Evolutionary conservation across 768 basidiomycete genomes (phyloP), one percentile per base, ranked within the genome.

Genomic region (Pulveroboletus ravenelii): DNA sequence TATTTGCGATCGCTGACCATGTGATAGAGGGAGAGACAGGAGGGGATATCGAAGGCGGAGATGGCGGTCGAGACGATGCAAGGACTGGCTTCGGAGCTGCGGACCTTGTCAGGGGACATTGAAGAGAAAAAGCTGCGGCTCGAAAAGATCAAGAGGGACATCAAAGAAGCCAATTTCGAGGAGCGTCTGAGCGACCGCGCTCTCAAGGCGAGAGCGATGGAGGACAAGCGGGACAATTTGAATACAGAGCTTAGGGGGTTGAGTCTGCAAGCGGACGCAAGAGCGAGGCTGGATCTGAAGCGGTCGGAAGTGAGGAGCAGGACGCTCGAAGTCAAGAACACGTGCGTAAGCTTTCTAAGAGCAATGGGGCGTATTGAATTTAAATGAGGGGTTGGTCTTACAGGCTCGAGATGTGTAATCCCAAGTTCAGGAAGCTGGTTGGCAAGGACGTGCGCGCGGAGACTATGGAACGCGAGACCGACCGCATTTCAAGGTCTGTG

Each of bases 261-360:
- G 58, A 91, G 82, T 57, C 60, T 80, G 40, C 93, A 97, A 63
- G 85, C 89, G 0, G 88, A 93, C 47, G 74, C 81, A 1, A 74
- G 95, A 39, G 91, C 93, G 2, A 85, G 81, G 58, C 65, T 97
- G 46, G 81, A 86, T 36, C 61, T 95, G 54, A 88, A 90, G 62
- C 74, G 83, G 52, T 72, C 72, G 1, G 89, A 93, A 55, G 64
- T 84, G 39, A 80, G 76, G 63, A 75, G 70, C 48, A 89, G 88
- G 69, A 71, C 73, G 40, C 72, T 71, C 14, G 89, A 93, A 36
- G 74, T 93, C 13, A 72, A 79, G 54, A 82, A 77, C 47, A 82
- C 76, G 90, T 93, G 52, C 50, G 85, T 72, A 8, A 9, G 14
- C 27, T n/a, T 35, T 43, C 18, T 29, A 12, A 1, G 13, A 31